Percentiles rank a stretch among this genome's conserved stretches.
Evolutionary conservation across 306 rosid species (phyloP).

Genomic region (Purshia tridentata): DNA sequence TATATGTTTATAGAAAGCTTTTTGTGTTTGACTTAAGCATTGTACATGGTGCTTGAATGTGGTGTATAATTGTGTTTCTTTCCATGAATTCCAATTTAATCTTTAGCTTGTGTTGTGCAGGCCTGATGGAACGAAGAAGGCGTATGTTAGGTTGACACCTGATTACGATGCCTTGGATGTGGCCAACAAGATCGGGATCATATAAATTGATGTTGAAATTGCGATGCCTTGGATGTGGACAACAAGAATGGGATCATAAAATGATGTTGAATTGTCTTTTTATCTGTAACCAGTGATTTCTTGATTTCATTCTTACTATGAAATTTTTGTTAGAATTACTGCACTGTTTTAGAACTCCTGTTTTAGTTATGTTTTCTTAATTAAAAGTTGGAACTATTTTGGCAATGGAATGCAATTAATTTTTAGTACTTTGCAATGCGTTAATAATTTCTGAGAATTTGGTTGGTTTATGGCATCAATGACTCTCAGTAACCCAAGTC

Average conservation of each 20-base stretch:
- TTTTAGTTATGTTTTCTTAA: constrained; percentile 18
- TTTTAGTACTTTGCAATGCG: neutral
- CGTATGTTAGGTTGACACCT: constrained; percentile 83
- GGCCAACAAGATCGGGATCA: constrained; percentile 92
- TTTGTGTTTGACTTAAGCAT: too few relatives aligned
- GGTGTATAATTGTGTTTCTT: neutral
- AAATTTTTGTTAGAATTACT: constrained; percentile 46
- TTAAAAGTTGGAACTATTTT: constrained; percentile 14
- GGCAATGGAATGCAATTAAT: constrained; percentile 14
- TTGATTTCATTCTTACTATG: constrained; percentile 14
- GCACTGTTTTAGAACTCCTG: constrained; percentile 24
- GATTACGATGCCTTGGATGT: constrained; percentile 91
- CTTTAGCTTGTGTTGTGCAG: constrained; percentile 32
- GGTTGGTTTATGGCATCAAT: too few relatives aligned
- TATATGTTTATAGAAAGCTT: too few relatives aligned
- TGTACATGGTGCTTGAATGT: too few relatives aligned
- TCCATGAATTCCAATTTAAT: neutral
- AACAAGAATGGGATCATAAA: constrained; percentile 88
- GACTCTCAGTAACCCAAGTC: too few relatives aligned
- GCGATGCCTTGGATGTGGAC: constrained; percentile 90
- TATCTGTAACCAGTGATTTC: constrained; percentile 21
- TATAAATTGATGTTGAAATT: constrained; percentile 45
- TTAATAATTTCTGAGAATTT: neutral
- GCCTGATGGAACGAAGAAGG: constrained; percentile 95
- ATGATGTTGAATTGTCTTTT: constrained; percentile 3